Evolutionary conservation across 1,139 yeast species (phyloP).

Genomic region (Williopsis jadinii): DNA sequence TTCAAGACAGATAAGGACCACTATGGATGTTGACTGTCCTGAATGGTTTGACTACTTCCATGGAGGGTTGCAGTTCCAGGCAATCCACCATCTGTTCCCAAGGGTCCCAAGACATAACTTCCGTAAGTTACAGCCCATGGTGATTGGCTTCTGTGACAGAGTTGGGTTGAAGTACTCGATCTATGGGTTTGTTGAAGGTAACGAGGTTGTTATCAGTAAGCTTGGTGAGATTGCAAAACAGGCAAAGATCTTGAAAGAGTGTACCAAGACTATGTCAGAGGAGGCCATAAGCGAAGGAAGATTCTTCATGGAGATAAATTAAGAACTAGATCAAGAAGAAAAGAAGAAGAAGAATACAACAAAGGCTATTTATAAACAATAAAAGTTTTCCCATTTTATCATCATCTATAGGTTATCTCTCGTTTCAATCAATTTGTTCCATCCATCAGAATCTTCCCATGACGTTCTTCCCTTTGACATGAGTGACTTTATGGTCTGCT

Average conservation of each 20-base stretch:
- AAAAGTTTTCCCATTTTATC: not conserved
- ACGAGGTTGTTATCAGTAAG: slow-evolving; percentile 59
- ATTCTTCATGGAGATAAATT: slow-evolving; percentile 6
- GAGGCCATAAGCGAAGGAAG: slow-evolving; percentile 25
- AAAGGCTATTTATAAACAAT: not conserved
- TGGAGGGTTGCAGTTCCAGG: slow-evolving; percentile 91
- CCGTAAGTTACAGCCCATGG: slow-evolving; percentile 64
- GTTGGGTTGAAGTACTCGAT: slow-evolving; percentile 81
- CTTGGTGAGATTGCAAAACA: slow-evolving; percentile 75
- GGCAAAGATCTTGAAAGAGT: slow-evolving; percentile 64
- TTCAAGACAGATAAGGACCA: slow-evolving; percentile 76
- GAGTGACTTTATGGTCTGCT: slow-evolving; percentile 62
- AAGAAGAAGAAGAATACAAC: not conserved
- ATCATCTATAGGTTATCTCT: not conserved
- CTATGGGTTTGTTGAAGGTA: slow-evolving; percentile 79
- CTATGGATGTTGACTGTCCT: slow-evolving; percentile 95
- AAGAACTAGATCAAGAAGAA: not conserved
- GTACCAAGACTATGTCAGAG: slow-evolving; percentile 45
- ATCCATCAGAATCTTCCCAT: slow-evolving; percentile 80
- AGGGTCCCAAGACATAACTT: slow-evolving; percentile 84
- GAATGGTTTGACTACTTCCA: slow-evolving; percentile 87
- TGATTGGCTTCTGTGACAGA: slow-evolving; percentile 64
- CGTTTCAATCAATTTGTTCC: slow-evolving; percentile 50
- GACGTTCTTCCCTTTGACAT: slow-evolving; percentile 71
- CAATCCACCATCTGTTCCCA: slow-evolving; percentile 85